Conservation (phyloP, 495 filamentous ascomycete species). For the Letharia columbiana region DNA sequence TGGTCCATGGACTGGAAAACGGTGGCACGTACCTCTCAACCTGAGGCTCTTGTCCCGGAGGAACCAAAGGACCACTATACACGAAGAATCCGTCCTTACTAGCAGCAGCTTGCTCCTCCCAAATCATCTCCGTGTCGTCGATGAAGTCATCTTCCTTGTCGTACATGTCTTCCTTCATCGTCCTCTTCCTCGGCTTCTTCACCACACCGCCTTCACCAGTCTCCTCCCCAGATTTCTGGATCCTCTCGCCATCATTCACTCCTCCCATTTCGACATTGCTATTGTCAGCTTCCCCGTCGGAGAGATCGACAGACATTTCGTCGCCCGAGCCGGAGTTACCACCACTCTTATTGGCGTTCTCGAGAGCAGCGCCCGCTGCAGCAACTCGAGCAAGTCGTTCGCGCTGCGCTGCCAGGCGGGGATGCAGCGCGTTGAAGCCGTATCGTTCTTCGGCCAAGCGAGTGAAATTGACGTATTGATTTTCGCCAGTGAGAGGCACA, state of each 20-base stretch:
- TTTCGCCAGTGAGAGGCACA: slow-evolving; percentile 67
- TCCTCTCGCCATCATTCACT: slow-evolving; percentile 42
- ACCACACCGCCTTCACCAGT: slow-evolving; percentile 44
- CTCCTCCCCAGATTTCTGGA: slow-evolving; percentile 22
- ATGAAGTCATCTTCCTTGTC: slow-evolving; percentile 96
- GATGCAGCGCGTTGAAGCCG: slow-evolving; percentile 88
- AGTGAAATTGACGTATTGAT: slow-evolving; percentile 92
- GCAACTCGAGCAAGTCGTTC: slow-evolving; percentile 72
- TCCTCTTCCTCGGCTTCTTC: slow-evolving; percentile 63
- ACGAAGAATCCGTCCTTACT: slow-evolving; percentile 90
- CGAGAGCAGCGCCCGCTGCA: slow-evolving; percentile 71
- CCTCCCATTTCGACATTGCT: slow-evolving; percentile 74
- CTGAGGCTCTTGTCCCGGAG: slow-evolving; percentile 80
- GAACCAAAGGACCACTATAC: slow-evolving; percentile 75
- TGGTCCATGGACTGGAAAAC: not conserved
- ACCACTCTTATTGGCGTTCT: slow-evolving; percentile 49
- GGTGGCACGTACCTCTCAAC: slow-evolving; percentile 54
- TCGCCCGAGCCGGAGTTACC: slow-evolving; percentile 29
- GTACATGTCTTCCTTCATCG: slow-evolving; percentile 90
- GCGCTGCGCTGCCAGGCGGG: slow-evolving; percentile 76
- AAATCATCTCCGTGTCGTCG: slow-evolving; percentile 89
- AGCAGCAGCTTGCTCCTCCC: slow-evolving; percentile 91
- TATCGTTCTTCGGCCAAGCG: slow-evolving; percentile 87
- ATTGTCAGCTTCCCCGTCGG: slow-evolving; percentile 48
- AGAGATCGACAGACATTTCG: slow-evolving; percentile 61